Evolutionary conservation across 1,139 yeast species (phyloP).

Genomic region (Lodderomyces orthopsilosis): DNA sequence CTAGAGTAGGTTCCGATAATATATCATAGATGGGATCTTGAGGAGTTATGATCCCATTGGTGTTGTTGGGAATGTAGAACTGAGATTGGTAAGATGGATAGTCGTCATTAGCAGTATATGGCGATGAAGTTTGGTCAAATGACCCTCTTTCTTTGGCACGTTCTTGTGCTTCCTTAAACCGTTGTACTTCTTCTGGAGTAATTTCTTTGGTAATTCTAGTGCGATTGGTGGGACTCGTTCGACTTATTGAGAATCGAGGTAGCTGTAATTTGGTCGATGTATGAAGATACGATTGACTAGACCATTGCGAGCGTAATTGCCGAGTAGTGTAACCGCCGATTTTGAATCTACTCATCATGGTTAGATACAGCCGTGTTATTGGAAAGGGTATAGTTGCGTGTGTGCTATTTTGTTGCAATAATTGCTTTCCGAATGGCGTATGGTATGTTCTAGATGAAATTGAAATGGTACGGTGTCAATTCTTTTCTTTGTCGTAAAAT

Average conservation of each 20-base stretch:
- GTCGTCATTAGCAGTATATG: conserved; percentile 5
- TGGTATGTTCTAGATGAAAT: background rate
- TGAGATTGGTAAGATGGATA: background rate
- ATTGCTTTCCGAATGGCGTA: background rate
- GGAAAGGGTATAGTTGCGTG: background rate
- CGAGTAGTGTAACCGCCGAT: background rate
- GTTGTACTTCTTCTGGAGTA: conserved; percentile 35
- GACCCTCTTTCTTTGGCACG: conserved; percentile 10
- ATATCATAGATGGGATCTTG: conserved; percentile 57
- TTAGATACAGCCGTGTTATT: background rate
- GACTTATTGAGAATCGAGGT: conserved; percentile 6
- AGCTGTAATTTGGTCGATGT: conserved; percentile 6
- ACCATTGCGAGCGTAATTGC: background rate
- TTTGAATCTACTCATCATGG: background rate
- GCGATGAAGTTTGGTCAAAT: conserved; percentile 12
- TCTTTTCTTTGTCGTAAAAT: background rate
- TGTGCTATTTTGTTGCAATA: background rate
- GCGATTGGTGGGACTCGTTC: conserved; percentile 13
- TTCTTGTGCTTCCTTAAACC: conserved; percentile 20
- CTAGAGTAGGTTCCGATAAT: conserved; percentile 74
- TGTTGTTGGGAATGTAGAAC: conserved; percentile 38
- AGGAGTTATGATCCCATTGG: conserved; percentile 48
- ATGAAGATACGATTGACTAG: background rate
- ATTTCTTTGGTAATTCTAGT: conserved; percentile 37
- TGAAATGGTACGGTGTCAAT: background rate